Conservation (phyloP, 495 filamentous ascomycete species). For the Hypoxylon intermedium region DNA sequence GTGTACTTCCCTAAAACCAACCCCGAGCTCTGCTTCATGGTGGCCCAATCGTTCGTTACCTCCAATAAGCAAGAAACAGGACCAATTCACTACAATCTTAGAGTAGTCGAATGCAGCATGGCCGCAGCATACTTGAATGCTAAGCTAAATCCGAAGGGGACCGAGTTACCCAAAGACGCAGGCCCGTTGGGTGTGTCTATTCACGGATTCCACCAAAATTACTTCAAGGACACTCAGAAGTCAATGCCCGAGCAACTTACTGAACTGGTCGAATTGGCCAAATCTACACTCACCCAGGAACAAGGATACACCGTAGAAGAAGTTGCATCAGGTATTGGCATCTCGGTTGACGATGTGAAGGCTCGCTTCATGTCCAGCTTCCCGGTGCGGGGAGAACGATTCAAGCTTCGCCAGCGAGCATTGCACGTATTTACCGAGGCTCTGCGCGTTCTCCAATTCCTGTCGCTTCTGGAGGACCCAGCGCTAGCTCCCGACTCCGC, state of each 20-base stretch:
- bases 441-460: conserved; percentile 82
- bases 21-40: conserved; percentile 87
- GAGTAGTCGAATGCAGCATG: conserved; percentile 92
- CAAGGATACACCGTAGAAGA: conserved; percentile 89
- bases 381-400: conserved; percentile 85
- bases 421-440: conserved; percentile 92
- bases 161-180: conserved; percentile 74
- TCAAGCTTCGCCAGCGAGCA: conserved; percentile 85
- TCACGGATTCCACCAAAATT: conserved; percentile 82
- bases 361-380: conserved; percentile 79
- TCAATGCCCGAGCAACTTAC: conserved; percentile 70
- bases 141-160: conserved; percentile 62
- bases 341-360: conserved; percentile 73
- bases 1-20: conserved; percentile 83
- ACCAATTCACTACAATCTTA: conserved; percentile 92
- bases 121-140: conserved; percentile 73
- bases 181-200: conserved; percentile 85
- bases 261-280: conserved; percentile 68
- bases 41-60: conserved; percentile 91
- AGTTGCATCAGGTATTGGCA: conserved; percentile 74
- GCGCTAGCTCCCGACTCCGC: conserved; percentile 42
- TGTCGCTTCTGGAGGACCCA: conserved; percentile 66
- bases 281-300: conserved; percentile 70
- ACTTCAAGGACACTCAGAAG: conserved; percentile 64
- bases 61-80: conserved; percentile 94